These are phyloP conservation scores for Exophiala aquamarina DNA, from an alignment of 2,329 filamentous ascomycete species.

Conservation along the genomic window DNA sequence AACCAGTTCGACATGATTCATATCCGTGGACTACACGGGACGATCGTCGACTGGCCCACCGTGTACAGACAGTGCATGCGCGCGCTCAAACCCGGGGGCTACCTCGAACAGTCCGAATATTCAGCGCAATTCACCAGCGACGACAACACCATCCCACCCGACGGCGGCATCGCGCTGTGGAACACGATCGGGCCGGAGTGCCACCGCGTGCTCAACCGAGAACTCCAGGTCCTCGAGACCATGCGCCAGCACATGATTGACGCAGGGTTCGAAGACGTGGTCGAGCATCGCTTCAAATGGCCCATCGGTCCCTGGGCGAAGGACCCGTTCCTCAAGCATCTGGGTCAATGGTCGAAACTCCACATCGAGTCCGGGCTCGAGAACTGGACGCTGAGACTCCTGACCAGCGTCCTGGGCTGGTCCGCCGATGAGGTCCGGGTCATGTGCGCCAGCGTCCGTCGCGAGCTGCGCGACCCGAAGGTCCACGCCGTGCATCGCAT, in stretches of 20 bases:
- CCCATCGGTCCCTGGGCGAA: slow-evolving; percentile 34
- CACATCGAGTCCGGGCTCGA: slow-evolving; percentile 33
- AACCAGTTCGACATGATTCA: slow-evolving; percentile 64
- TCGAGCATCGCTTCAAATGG: slow-evolving; percentile 31
- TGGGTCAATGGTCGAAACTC: slow-evolving; percentile 31
- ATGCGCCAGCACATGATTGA: slow-evolving; percentile 30
- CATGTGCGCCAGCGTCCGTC: slow-evolving; percentile 17
- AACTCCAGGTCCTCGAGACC: slow-evolving; percentile 29
- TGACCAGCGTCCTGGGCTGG: slow-evolving; percentile 32
- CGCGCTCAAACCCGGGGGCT: slow-evolving; percentile 40
- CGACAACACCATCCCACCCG: slow-evolving; percentile 38
- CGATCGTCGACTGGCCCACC: slow-evolving; percentile 55
- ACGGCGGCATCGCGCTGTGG: slow-evolving; percentile 35
- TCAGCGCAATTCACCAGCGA: slow-evolving; percentile 19
- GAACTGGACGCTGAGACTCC: slow-evolving; percentile 34
- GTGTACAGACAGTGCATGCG: slow-evolving; percentile 26
- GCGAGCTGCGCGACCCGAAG: slow-evolving; percentile 14
- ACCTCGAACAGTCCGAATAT: slow-evolving; percentile 36
- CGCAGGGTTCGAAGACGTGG: slow-evolving; percentile 33
- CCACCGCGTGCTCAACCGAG: slow-evolving; percentile 33
- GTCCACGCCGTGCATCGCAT: slow-evolving; percentile 24
- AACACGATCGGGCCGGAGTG: slow-evolving; percentile 32
- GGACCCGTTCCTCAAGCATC: slow-evolving; percentile 30
- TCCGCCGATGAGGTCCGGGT: slow-evolving; percentile 24
- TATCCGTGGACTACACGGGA: slow-evolving; percentile 56